phyloP scores from a whole-genome alignment of 305 asterid genomes.

The Fraxinus latifolia region DNA sequence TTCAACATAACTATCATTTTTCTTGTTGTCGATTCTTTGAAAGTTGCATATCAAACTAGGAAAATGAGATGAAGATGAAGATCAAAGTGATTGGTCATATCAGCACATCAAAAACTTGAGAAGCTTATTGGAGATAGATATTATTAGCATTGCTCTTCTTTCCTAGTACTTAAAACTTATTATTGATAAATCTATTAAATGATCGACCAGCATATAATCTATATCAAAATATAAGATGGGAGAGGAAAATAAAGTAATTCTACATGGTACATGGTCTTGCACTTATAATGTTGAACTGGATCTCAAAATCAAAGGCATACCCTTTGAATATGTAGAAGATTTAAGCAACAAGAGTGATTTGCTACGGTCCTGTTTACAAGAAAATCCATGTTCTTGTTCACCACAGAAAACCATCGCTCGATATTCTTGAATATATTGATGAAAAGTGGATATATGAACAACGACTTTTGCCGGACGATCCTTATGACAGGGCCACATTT shows the following conservation, averaged over 20 bases:
- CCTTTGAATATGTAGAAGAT: conserved; percentile 31
- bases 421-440: conserved; percentile 36
- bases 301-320: conserved; percentile 34
- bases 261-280: conserved; percentile 32
- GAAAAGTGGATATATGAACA: conserved; percentile 25
- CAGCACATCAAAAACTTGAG: too few relatives aligned
- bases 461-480: conserved; percentile 24
- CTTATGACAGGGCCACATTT: conserved; percentile 25
- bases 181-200: too few relatives aligned
- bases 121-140: too few relatives aligned
- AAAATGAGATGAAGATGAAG: too few relatives aligned
- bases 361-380: conserved; percentile 32
- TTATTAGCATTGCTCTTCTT: too few relatives aligned
- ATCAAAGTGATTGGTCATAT: too few relatives aligned
- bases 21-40: too few relatives aligned
- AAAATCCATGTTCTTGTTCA: conserved; percentile 31
- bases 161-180: too few relatives aligned
- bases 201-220: too few relatives aligned
- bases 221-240: conserved; percentile 1
- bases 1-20: too few relatives aligned
- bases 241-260: conserved; percentile 20
- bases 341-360: conserved; percentile 24
- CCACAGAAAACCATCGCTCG: conserved; percentile 30
- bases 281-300: conserved; percentile 30
- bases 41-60: too few relatives aligned